Percentiles rank a stretch among this genome's conserved stretches.
These are phyloP conservation scores for Leucaena leucocephala DNA, from an alignment of 306 rosid species.

Conservation along the genomic window DNA sequence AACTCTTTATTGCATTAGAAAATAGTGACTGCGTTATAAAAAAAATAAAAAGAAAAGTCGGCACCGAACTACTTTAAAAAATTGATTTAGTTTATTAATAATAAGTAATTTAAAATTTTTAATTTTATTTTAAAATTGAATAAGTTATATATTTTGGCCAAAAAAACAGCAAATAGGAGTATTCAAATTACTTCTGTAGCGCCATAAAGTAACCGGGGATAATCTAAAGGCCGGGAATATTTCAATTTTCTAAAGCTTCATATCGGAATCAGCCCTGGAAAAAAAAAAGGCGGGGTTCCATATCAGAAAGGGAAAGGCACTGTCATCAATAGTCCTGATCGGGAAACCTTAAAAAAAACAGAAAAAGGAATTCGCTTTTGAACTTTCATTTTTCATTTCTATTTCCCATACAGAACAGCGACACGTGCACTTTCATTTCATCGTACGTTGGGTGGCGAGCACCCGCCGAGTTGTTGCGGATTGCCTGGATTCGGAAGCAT, in stretches of 20 bases:
- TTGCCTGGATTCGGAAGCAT: background rate
- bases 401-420: slow-evolving; percentile 22
- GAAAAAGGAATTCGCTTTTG: slow-evolving; percentile 30
- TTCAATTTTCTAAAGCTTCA: background rate
- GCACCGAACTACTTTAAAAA: no score
- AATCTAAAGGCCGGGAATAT: background rate
- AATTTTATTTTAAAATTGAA: no score
- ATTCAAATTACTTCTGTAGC: no score
- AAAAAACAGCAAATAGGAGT: background rate
- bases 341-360: slow-evolving; percentile 60
- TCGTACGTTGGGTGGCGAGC: slow-evolving; percentile 35
- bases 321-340: slow-evolving; percentile 46
- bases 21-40: no score
- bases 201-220: no score
- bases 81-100: no score
- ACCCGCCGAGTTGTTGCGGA: slow-evolving; percentile 13
- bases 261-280: background rate
- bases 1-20: no score
- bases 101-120: no score
- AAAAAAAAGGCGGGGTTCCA: background rate
- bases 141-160: no score
- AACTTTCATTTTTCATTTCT: background rate
- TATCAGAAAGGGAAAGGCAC: background rate
- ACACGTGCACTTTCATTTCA: slow-evolving; percentile 43
- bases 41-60: no score